A percentile compares a stretch with the other conserved stretches of the same genome.
Evolutionary conservation across 305 asterid species (phyloP).

Genomic region (Solanum chacoense): DNA sequence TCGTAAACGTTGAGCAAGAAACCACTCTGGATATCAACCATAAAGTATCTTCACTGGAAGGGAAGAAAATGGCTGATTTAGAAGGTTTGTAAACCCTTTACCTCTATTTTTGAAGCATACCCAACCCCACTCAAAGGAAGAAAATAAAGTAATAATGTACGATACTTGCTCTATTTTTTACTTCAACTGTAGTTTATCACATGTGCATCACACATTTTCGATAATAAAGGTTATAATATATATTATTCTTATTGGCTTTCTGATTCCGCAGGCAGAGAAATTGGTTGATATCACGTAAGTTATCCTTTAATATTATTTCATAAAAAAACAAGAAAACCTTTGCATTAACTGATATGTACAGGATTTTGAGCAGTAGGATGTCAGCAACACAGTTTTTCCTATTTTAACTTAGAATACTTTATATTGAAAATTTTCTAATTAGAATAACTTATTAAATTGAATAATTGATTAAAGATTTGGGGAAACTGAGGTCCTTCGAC

Average conservation of each 20-base stretch:
- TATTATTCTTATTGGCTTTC: background rate
- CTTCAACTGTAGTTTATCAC: background rate
- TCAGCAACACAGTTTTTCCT: background rate
- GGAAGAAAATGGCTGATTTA: slow-evolving; percentile 46
- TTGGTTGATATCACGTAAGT: background rate
- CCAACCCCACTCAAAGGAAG: background rate
- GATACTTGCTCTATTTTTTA: background rate
- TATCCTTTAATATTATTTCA: background rate
- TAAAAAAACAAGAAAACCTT: background rate
- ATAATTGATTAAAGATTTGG: background rate
- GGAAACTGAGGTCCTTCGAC: background rate
- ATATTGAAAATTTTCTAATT: background rate
- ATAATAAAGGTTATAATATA: background rate
- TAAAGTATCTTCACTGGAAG: slow-evolving; percentile 30
- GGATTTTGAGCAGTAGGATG: background rate
- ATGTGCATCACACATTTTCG: background rate
- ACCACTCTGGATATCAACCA: slow-evolving; percentile 18
- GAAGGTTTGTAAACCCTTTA: slow-evolving; percentile 36
- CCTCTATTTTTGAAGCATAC: background rate
- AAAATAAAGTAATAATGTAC: background rate
- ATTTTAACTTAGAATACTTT: background rate
- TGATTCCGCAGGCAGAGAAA: background rate
- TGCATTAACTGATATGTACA: background rate
- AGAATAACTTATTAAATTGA: background rate
- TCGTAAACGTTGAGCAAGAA: slow-evolving; percentile 36